phyloP scores from a whole-genome alignment of 192 early-diverging fungal species.

The Kappamyces sp. region DNA sequence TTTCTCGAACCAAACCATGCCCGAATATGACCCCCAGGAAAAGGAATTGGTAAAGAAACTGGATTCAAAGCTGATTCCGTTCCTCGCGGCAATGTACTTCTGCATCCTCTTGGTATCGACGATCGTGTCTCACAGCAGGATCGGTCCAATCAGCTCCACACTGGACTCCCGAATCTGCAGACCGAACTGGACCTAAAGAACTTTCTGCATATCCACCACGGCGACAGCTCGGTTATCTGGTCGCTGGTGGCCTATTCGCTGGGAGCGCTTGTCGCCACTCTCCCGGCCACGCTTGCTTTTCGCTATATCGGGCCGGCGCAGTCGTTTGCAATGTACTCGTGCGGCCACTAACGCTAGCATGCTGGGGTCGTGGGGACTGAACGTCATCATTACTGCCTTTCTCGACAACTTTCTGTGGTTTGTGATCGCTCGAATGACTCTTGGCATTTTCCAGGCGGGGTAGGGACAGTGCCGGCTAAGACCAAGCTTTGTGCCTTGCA shows the following conservation, averaged over 20 bases:
- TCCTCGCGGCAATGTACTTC: conserved; percentile 19
- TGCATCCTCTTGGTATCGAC: conserved; percentile 16
- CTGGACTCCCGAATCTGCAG: not conserved
- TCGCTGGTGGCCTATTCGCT: not conserved
- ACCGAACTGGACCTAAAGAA: not conserved
- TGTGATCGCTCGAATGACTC: conserved; percentile 18
- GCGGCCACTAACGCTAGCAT: conserved; percentile 9
- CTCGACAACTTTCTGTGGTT: conserved; percentile 15
- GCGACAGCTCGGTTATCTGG: no score
- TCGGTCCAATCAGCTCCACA: conserved; percentile 1
- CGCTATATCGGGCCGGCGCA: conserved; percentile 7
- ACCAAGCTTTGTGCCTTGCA: conserved; percentile 28
- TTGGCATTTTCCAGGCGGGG: conserved; percentile 26
- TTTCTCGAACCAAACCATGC: no score
- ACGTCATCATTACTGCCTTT: conserved; percentile 17
- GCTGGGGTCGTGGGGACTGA: conserved; percentile 18
- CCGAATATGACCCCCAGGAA: conserved; percentile 40
- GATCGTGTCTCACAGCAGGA: no score
- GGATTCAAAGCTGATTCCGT: conserved; percentile 25
- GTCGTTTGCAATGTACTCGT: conserved; percentile 16
- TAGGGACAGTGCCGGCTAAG: conserved; percentile 8
- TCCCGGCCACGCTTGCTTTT: not conserved
- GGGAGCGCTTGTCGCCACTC: not conserved
- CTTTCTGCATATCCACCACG: no score
- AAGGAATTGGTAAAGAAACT: conserved; percentile 25